phyloP scores from a whole-genome alignment of 1,284 basidiomycete genomes.

The Boletus subluridellus region DNA sequence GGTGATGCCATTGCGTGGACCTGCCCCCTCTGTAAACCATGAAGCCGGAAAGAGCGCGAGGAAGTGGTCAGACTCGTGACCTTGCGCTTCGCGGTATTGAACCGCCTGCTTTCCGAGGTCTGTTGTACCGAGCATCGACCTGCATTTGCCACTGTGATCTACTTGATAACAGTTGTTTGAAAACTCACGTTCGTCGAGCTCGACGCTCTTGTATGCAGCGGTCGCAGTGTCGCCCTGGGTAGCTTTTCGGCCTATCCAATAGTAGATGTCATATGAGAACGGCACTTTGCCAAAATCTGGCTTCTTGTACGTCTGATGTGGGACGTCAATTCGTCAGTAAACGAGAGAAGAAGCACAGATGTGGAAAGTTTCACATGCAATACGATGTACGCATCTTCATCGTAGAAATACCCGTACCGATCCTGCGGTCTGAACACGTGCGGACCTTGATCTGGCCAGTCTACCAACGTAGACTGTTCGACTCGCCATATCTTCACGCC shows the following conservation, averaged over 20 bases:
- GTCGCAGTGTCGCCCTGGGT: constrained; percentile 63
- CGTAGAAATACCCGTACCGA: constrained; percentile 53
- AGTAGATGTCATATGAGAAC: constrained; percentile 59
- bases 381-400: constrained; percentile 64
- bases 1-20: constrained; percentile 59
- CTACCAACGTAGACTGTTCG: constrained; percentile 53
- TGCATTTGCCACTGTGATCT: constrained; percentile 30
- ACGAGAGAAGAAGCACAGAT: not conserved
- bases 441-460: constrained; percentile 6
- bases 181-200: constrained; percentile 60
- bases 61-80: constrained; percentile 55
- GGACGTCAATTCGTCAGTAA: not conserved
- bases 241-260: constrained; percentile 61
- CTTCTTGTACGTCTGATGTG: constrained; percentile 47
- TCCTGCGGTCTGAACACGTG: constrained; percentile 18
- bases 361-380: constrained; percentile 44
- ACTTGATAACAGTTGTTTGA: not conserved
- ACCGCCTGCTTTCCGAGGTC: constrained; percentile 49
- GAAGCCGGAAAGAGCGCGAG: constrained; percentile 58
- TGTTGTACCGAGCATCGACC: not conserved
- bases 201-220: constrained; percentile 66
- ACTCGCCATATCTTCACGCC: constrained; percentile 59
- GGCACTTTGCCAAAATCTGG: constrained; percentile 39
- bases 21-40: constrained; percentile 54
- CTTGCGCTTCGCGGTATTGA: constrained; percentile 62